A percentile compares a stretch with the other conserved stretches of the same genome.
Conservation (phyloP, 768 basidiomycete genomes). For the Boletus patriciae region DNA sequence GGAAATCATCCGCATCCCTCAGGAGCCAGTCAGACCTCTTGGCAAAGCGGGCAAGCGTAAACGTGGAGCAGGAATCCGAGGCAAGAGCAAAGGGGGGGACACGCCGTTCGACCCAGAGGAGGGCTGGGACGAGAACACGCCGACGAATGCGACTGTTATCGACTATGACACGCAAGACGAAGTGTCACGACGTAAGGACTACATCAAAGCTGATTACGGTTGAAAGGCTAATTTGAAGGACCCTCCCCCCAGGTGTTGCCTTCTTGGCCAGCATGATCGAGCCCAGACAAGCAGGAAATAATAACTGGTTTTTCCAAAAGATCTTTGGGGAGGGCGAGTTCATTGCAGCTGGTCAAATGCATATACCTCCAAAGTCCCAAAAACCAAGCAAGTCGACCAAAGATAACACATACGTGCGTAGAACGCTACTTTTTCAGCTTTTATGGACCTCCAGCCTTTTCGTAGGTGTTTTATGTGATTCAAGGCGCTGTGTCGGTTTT, state of each 20-base stretch:
- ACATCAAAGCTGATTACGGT: neutral
- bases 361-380: conserved; percentile 72
- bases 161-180: conserved; percentile 64
- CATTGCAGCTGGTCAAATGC: conserved; percentile 85
- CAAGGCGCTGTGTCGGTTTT: conserved; percentile 87
- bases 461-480: conserved; percentile 74
- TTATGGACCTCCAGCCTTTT: neutral
- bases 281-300: conserved; percentile 58
- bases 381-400: conserved; percentile 89
- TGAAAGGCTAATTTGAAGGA: conserved; percentile 2
- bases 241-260: conserved; percentile 60
- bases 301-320: conserved; percentile 84
- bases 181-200: conserved; percentile 65
- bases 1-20: conserved; percentile 58
- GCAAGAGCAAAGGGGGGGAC: conserved; percentile 37
- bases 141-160: conserved; percentile 61
- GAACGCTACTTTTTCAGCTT: neutral
- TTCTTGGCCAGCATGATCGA: conserved; percentile 70
- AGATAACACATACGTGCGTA: conserved; percentile 88
- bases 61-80: conserved; percentile 30
- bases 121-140: conserved; percentile 86
- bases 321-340: conserved; percentile 90
- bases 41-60: conserved; percentile 40
- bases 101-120: conserved; percentile 54
- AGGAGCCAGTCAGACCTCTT: conserved; percentile 50